These are phyloP conservation scores for Trichoderma atrobrunneum DNA, from an alignment of 2,329 filamentous ascomycete genomes.

Conservation along the genomic window DNA sequence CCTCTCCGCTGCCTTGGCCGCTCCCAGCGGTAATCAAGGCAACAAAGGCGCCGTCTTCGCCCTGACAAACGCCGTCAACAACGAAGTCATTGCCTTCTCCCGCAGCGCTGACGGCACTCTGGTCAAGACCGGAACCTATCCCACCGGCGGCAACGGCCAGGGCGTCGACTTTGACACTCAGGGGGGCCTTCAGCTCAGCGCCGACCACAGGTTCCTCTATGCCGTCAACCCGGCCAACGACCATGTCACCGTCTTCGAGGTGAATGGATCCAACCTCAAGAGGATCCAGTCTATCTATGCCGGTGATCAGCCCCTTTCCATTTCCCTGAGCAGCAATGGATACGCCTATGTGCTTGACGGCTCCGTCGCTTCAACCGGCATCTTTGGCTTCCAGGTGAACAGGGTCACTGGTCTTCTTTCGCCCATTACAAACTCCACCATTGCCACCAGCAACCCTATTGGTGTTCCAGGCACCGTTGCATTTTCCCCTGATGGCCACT, in stretches of 20 bases:
- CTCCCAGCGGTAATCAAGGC: background rate
- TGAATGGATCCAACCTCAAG: constrained; percentile 20
- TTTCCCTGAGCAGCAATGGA: constrained; percentile 24
- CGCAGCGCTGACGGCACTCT: constrained; percentile 20
- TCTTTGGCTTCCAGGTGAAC: constrained; percentile 25
- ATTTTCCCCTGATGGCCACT: constrained; percentile 22
- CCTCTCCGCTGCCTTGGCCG: background rate
- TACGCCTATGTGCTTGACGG: constrained; percentile 24
- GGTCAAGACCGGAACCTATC: constrained; percentile 18
- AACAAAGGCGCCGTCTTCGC: constrained; percentile 24
- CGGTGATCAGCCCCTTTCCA: constrained; percentile 24
- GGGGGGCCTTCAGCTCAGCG: constrained; percentile 61
- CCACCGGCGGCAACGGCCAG: constrained; percentile 32
- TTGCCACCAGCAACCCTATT: constrained; percentile 24
- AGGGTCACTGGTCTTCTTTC: constrained; percentile 16
- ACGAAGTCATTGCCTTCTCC: constrained; percentile 23
- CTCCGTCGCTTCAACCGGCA: constrained; percentile 24
- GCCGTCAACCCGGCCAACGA: constrained; percentile 25
- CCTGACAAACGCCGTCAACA: constrained; percentile 24
- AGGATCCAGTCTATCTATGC: constrained; percentile 25
- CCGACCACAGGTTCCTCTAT: constrained; percentile 23
- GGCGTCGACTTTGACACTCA: constrained; percentile 82
- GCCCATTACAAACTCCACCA: constrained; percentile 24
- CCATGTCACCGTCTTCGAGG: constrained; percentile 23
- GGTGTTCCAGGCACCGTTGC: constrained; percentile 24